Evolutionary conservation across 108 stramenopile species (phyloP).

Genomic region (Schizochytrium sp.): DNA sequence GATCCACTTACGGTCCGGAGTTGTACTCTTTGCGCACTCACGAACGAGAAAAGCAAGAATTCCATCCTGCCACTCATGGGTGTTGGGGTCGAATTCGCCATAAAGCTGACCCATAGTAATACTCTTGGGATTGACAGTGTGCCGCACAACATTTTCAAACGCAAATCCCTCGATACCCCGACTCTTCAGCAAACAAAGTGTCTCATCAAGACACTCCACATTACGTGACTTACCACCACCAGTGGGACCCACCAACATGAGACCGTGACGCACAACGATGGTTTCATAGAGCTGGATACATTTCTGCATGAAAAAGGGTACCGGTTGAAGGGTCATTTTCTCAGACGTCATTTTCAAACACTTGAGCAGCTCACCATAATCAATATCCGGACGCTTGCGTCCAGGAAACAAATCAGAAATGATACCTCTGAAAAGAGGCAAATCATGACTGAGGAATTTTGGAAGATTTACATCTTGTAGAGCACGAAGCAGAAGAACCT

Average conservation of each 20-base stretch:
- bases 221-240: slow-evolving; percentile 79
- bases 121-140: slow-evolving; percentile 77
- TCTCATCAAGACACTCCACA: slow-evolving; percentile 76
- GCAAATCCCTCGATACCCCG: slow-evolving; percentile 68
- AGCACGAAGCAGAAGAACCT: slow-evolving; percentile 71
- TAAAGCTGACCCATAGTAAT: slow-evolving; percentile 81
- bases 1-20: slow-evolving; percentile 81
- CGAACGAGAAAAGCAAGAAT: slow-evolving; percentile 81
- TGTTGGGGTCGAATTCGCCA: slow-evolving; percentile 81
- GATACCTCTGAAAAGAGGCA: slow-evolving; percentile 81
- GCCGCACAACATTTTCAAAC: slow-evolving; percentile 76
- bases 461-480: slow-evolving; percentile 81
- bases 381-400: slow-evolving; percentile 74
- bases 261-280: slow-evolving; percentile 82
- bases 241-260: slow-evolving; percentile 81
- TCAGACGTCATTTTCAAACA: slow-evolving; percentile 72
- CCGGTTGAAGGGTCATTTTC: slow-evolving; percentile 67
- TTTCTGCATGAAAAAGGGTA: slow-evolving; percentile 72
- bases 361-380: slow-evolving; percentile 74
- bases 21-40: slow-evolving; percentile 72
- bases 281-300: slow-evolving; percentile 82
- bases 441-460: slow-evolving; percentile 81
- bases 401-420: slow-evolving; percentile 79
- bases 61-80: slow-evolving; percentile 82
- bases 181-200: slow-evolving; percentile 66